Conservation (phyloP, 2,329 filamentous ascomycete genomes). For the Fonsecaea pedrosoi region DNA sequence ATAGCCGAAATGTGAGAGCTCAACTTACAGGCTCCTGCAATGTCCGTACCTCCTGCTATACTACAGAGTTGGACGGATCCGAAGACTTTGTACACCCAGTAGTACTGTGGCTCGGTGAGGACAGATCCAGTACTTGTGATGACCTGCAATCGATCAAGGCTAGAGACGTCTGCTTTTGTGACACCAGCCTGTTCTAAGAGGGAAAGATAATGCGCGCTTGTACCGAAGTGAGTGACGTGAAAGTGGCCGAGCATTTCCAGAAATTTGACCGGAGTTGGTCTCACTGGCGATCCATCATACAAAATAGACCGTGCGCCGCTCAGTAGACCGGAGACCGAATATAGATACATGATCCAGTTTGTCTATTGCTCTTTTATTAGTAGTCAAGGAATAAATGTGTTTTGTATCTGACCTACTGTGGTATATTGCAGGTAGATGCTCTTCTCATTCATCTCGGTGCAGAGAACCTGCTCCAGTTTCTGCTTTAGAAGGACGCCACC, state of each 20-base stretch:
- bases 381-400: too few species aligned
- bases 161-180: constrained; percentile 64
- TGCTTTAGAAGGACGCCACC: constrained; percentile 47
- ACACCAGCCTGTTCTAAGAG: constrained; percentile 72
- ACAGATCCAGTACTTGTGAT: constrained; percentile 83
- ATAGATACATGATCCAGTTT: constrained; percentile 83
- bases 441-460: constrained; percentile 53
- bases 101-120: constrained; percentile 74
- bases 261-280: constrained; percentile 9
- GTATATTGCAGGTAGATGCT: constrained; percentile 63
- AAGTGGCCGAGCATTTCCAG: constrained; percentile 49
- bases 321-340: constrained; percentile 64
- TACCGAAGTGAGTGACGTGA: constrained; percentile 73
- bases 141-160: constrained; percentile 65
- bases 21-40: constrained; percentile 59
- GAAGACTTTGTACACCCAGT: constrained; percentile 80
- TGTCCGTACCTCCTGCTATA: constrained; percentile 44
- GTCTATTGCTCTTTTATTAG: too few species aligned
- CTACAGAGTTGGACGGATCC: constrained; percentile 66
- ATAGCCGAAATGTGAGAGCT: too few species aligned
- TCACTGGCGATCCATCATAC: constrained; percentile 67
- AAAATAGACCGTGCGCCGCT: constrained; percentile 67
- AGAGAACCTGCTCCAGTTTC: constrained; percentile 64
- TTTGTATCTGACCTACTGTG: constrained; percentile 65
- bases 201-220: constrained; percentile 76